A percentile compares a stretch with the other conserved stretches of the same genome.
Conservation (phyloP, 345 rosid species). For the Passiflora organensis region DNA sequence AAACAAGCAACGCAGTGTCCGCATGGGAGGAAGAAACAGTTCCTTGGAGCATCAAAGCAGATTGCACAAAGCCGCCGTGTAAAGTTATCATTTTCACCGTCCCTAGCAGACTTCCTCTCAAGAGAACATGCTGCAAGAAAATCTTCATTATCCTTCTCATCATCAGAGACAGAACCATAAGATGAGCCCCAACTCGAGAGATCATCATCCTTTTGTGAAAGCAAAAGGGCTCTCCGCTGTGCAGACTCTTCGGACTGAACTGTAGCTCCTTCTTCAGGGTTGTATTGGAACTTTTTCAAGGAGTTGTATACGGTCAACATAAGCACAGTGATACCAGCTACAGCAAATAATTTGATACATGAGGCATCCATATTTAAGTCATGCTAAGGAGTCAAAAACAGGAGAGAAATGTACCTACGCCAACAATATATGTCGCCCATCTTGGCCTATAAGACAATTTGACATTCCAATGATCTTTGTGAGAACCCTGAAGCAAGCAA, state of each 20-base stretch:
- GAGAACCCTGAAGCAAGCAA: constrained; percentile 43
- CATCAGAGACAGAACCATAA: constrained; percentile 67
- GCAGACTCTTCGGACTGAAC: constrained; percentile 32
- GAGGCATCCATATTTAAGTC: not conserved
- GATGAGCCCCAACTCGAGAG: constrained; percentile 94
- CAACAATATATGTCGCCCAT: constrained; percentile 82
- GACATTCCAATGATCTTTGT: constrained; percentile 52
- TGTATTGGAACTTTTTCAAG: constrained; percentile 49
- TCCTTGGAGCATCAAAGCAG: constrained; percentile 97
- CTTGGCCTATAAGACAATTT: constrained; percentile 81
- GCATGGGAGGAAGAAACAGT: constrained; percentile 97
- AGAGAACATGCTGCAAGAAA: constrained; percentile 32
- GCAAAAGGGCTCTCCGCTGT: constrained; percentile 64
- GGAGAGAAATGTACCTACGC: constrained; percentile 52
- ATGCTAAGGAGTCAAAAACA: constrained; percentile 3
- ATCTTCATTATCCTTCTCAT: constrained; percentile 65
- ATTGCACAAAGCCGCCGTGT: constrained; percentile 91
- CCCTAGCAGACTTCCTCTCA: constrained; percentile 40
- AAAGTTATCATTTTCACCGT: constrained; percentile 56
- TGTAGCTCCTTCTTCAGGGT: constrained; percentile 32
- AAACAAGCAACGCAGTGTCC: constrained; percentile 94
- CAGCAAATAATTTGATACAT: constrained; percentile 9
- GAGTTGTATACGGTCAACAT: constrained; percentile 55
- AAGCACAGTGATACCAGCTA: constrained; percentile 67
- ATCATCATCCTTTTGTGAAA: constrained; percentile 75